These are phyloP conservation scores for Oryza meyeriana DNA, from an alignment of 176 grass and related monocot species.

Conservation along the genomic window DNA sequence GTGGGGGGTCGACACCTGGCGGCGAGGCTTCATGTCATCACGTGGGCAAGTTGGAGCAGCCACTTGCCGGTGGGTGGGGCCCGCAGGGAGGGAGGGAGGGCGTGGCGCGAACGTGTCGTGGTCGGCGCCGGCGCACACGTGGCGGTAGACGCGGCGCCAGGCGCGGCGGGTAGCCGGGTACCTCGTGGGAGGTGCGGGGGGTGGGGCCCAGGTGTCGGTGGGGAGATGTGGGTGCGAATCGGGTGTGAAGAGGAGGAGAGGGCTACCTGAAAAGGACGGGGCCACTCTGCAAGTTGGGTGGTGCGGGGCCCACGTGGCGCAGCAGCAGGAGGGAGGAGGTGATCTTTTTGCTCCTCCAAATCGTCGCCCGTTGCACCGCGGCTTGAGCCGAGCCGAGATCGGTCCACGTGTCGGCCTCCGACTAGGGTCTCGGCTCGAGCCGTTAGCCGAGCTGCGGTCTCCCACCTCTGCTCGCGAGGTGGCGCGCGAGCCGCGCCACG, in stretches of 20 bases:
- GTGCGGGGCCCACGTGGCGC: neutral
- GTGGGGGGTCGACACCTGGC: slow-evolving; percentile 16
- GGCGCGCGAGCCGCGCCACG: slow-evolving; percentile 30
- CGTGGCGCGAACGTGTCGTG: neutral
- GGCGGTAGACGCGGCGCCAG: neutral
- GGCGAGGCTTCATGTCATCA: neutral
- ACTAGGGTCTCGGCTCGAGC: neutral
- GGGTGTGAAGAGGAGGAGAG: neutral
- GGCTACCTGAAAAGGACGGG: neutral
- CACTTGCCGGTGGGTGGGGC: slow-evolving; percentile 22
- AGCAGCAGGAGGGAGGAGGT: neutral
- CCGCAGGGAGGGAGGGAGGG: neutral
- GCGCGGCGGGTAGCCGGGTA: neutral
- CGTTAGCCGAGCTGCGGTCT: neutral
- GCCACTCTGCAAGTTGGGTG: neutral
- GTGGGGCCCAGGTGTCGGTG: neutral
- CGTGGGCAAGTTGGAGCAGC: slow-evolving; percentile 33
- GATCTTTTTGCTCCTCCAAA: neutral
- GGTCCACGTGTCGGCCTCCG: too few relatives aligned
- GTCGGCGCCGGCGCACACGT: slow-evolving; percentile 6
- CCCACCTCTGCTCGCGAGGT: neutral
- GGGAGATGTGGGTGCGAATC: accelerated
- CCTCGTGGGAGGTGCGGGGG: neutral
- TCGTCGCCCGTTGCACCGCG: neutral
- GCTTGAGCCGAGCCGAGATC: neutral